Percentiles rank a stretch among this genome's conserved stretches.
Conservation (phyloP, 2,329 filamentous ascomycete species). For the Neonectria sp. region DNA sequence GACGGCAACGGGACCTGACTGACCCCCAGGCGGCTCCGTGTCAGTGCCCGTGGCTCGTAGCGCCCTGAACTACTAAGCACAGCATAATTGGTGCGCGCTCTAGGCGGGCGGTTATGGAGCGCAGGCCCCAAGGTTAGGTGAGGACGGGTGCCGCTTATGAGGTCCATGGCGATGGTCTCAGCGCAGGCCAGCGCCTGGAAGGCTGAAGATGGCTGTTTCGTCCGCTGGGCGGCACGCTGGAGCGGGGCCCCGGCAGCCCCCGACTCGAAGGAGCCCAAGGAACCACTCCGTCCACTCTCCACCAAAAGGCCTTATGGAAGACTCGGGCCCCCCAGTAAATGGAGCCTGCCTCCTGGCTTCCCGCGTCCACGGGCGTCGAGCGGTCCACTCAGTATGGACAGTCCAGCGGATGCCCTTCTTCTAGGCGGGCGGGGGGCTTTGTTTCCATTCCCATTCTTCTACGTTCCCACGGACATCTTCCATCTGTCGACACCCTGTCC, state of each 20-base stretch:
- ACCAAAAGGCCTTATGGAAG: neutral
- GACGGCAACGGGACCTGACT: neutral
- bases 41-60: neutral
- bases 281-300: neutral
- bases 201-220: constrained; percentile 21
- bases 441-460: neutral
- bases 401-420: neutral
- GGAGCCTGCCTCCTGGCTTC: too few species aligned
- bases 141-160: neutral
- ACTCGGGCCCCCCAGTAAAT: too few species aligned
- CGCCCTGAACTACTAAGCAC: neutral
- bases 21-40: neutral
- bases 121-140: neutral
- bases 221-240: constrained; percentile 23
- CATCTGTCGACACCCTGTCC: constrained; percentile 21
- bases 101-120: neutral
- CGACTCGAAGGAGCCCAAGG: neutral
- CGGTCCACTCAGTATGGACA: too few species aligned
- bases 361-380: too few species aligned
- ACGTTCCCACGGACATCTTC: constrained; percentile 5
- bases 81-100: neutral
- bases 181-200: constrained; percentile 16
- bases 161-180: constrained; percentile 9
- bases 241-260: constrained; percentile 17
- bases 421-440: neutral